Percentiles rank a stretch among this genome's conserved stretches.
Conservation (phyloP, 345 rosid genomes). For the Rubroshorea leprosula region DNA sequence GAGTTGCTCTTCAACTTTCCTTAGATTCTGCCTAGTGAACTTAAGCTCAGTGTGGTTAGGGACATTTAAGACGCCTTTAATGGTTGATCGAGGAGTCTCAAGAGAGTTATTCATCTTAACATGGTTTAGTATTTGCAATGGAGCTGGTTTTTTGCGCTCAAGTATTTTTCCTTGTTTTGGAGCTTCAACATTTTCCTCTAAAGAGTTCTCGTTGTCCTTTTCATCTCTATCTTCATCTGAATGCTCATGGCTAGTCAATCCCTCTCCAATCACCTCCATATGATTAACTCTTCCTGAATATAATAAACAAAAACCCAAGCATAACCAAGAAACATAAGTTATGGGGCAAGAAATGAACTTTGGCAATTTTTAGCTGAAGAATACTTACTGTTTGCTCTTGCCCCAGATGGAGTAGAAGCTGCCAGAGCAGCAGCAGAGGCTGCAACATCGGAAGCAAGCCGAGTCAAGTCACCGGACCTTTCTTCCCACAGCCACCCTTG, state of each 20-base stretch:
- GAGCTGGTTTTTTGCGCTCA: constrained; percentile 35
- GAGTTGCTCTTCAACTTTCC: constrained; percentile 46
- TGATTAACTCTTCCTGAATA: constrained; percentile 36
- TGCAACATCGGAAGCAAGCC: background rate
- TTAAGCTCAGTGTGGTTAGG: constrained; percentile 48
- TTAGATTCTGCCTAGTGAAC: constrained; percentile 43
- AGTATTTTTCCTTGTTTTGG: constrained; percentile 4
- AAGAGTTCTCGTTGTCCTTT: background rate
- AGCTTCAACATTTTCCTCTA: background rate
- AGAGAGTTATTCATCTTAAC: constrained; percentile 55
- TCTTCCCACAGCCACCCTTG: background rate
- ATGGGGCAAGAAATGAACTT: background rate
- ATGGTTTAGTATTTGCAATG: constrained; percentile 51
- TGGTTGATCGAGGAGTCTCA: constrained; percentile 52
- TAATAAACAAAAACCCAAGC: constrained; percentile 15
- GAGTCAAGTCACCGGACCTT: background rate
- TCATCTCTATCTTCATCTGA: constrained; percentile 27
- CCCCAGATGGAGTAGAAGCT: background rate
- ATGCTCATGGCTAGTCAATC: constrained; percentile 35
- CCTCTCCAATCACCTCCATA: constrained; percentile 51
- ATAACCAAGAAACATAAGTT: background rate
- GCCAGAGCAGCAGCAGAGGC: background rate
- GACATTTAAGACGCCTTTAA: constrained; percentile 54
- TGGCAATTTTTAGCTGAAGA: too few relatives aligned
- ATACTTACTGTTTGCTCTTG: background rate